A percentile compares a stretch with the other conserved stretches of the same genome.
Evolutionary conservation across 208 protist species (phyloP).

Genomic region (Trypanosoma cruzi): DNA sequence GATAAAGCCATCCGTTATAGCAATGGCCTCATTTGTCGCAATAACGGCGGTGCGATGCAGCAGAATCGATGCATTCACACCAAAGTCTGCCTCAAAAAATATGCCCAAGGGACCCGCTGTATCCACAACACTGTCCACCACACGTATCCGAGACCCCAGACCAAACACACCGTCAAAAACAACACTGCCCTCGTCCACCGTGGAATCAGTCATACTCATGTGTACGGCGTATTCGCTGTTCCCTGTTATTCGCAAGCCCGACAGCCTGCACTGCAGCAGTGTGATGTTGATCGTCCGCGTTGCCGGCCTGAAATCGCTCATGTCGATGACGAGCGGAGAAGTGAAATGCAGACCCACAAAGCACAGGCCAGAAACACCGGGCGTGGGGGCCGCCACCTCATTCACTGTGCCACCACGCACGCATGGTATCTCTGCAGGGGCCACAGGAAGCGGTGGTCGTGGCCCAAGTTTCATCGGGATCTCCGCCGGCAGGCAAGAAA

Average conservation of each 20-base stretch:
- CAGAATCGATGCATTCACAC: not conserved
- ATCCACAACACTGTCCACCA: constrained; percentile 12
- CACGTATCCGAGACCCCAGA: not conserved
- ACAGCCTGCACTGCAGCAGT: constrained; percentile 7
- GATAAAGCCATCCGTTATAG: not conserved
- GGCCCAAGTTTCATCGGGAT: constrained; percentile 6
- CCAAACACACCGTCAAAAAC: not conserved
- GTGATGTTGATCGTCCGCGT: constrained; percentile 10
- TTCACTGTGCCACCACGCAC: constrained; percentile 7
- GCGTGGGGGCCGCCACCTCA: not conserved
- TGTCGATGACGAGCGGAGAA: not conserved
- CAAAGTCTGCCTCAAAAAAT: constrained; percentile 3
- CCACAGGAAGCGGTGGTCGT: not conserved
- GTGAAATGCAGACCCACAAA: constrained; percentile 19
- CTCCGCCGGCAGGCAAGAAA: constrained; percentile 8
- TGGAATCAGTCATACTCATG: constrained; percentile 8
- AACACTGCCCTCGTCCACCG: not conserved
- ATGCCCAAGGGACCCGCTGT: not conserved
- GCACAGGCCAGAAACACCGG: constrained; percentile 7
- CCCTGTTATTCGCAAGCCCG: constrained; percentile 3
- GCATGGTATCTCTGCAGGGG: not conserved
- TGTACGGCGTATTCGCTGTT: not conserved
- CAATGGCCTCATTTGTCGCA: not conserved
- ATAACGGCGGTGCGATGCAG: not conserved
- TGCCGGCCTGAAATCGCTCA: not conserved